Conservation (phyloP, 2,329 filamentous ascomycete species). For the Xylariales sp. region DNA sequence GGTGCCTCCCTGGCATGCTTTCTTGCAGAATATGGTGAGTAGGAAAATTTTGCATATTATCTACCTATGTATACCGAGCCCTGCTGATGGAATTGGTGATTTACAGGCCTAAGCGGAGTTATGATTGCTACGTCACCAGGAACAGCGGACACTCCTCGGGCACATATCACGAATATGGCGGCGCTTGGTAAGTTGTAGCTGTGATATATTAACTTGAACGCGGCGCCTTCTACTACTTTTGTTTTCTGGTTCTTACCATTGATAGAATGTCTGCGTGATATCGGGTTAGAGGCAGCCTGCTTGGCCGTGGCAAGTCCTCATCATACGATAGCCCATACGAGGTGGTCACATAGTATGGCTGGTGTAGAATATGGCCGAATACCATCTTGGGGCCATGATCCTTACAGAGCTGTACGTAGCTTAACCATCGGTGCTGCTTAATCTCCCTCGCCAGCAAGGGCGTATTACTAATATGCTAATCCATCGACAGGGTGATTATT, state of each 20-base stretch:
- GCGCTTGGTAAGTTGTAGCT: slow-evolving; percentile 40
- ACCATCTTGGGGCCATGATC: slow-evolving; percentile 47
- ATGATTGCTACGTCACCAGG: slow-evolving; percentile 45
- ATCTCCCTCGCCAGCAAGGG: background rate
- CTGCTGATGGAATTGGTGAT: background rate
- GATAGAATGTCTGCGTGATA: slow-evolving; percentile 51
- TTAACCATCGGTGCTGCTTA: background rate
- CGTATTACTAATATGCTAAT: slow-evolving; percentile 1
- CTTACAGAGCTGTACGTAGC: slow-evolving; percentile 20
- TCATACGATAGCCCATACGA: slow-evolving; percentile 41
- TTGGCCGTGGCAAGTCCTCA: slow-evolving; percentile 30
- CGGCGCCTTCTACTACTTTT: too few relatives aligned
- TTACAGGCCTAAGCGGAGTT: slow-evolving; percentile 47
- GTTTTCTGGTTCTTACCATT: too few relatives aligned
- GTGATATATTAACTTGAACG: too few relatives aligned
- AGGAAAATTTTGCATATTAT: background rate
- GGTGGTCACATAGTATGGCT: slow-evolving; percentile 49
- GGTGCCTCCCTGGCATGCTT: slow-evolving; percentile 16
- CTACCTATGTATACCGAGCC: background rate
- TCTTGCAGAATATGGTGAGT: slow-evolving; percentile 14
- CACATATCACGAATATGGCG: slow-evolving; percentile 58
- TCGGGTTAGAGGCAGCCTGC: slow-evolving; percentile 40
- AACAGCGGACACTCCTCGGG: slow-evolving; percentile 52
- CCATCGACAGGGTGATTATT: slow-evolving; percentile 33
- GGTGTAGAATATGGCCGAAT: slow-evolving; percentile 46